These are phyloP conservation scores for Monosporascus sp. DNA, from an alignment of 2,329 filamentous ascomycete genomes.

Conservation along the genomic window DNA sequence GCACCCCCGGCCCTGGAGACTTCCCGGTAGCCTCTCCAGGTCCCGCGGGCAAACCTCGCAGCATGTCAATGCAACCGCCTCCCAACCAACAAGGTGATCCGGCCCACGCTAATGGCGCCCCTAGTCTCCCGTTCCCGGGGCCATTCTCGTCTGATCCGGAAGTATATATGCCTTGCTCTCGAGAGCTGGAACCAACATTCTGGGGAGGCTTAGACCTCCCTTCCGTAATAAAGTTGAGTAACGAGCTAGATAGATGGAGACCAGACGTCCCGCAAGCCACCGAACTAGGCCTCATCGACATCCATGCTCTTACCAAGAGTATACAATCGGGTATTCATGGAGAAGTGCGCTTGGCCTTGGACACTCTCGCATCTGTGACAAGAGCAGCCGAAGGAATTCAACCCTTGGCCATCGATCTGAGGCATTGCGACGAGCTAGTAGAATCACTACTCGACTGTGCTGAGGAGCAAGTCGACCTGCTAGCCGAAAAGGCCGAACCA, in stretches of 20 bases:
- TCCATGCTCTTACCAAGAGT: slow-evolving; percentile 83
- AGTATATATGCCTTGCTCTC: slow-evolving; percentile 51
- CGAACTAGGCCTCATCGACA: slow-evolving; percentile 84
- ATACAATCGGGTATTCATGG: slow-evolving; percentile 84
- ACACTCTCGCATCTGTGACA: slow-evolving; percentile 68
- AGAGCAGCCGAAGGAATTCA: slow-evolving; percentile 58
- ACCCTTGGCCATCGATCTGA: slow-evolving; percentile 61
- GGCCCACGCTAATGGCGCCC: slow-evolving; percentile 18
- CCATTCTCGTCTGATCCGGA: slow-evolving; percentile 42
- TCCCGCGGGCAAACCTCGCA: slow-evolving; percentile 33
- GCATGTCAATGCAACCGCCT: slow-evolving; percentile 34
- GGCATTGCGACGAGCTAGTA: slow-evolving; percentile 79
- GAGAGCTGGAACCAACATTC: slow-evolving; percentile 43
- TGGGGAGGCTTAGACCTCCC: slow-evolving; percentile 71
- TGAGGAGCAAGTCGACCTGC: slow-evolving; percentile 76
- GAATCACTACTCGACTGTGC: slow-evolving; percentile 87
- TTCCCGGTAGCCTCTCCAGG: slow-evolving; percentile 45
- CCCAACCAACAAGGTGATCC: slow-evolving; percentile 27
- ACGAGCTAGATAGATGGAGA: slow-evolving; percentile 62
- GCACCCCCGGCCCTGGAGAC: slow-evolving; percentile 33
- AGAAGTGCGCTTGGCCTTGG: slow-evolving; percentile 85
- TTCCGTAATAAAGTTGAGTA: slow-evolving; percentile 58
- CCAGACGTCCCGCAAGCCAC: slow-evolving; percentile 69
- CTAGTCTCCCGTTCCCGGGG: slow-evolving; percentile 23
- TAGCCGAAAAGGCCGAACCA: slow-evolving; percentile 81